These are phyloP conservation scores for Cymbopogon citratus DNA, from an alignment of 176 grass and related monocot genomes.

Conservation along the genomic window DNA sequence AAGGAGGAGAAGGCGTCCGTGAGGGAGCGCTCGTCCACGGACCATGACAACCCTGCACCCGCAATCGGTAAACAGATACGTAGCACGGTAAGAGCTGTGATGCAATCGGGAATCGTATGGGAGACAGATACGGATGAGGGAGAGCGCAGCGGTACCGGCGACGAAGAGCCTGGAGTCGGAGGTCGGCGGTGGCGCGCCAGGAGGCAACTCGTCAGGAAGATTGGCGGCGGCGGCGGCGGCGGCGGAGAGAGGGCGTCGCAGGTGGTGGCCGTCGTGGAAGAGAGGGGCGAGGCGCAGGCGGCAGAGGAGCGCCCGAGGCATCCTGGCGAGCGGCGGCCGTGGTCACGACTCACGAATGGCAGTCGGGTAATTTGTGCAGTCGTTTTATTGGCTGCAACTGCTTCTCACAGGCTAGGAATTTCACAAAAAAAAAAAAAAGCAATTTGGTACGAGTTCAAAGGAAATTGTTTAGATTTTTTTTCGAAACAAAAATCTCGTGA, in stretches of 20 bases:
- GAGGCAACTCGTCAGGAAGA: too few relatives aligned
- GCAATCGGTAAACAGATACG: neutral
- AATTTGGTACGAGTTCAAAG: too few relatives aligned
- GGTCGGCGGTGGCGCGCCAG: too few relatives aligned
- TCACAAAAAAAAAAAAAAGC: too few relatives aligned
- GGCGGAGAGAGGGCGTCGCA: too few relatives aligned
- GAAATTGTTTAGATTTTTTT: too few relatives aligned
- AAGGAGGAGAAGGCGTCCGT: slow-evolving; percentile 79
- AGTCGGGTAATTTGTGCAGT: neutral
- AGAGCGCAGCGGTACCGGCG: slow-evolving; percentile 33
- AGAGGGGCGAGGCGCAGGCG: neutral
- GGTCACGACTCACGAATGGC: neutral
- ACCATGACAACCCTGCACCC: slow-evolving; percentile 63
- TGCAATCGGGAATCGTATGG: neutral
- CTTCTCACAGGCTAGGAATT: too few relatives aligned
- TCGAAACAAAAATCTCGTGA: neutral
- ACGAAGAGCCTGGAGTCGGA: too few relatives aligned
- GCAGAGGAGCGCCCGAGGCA: slow-evolving; percentile 13
- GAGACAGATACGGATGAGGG: neutral
- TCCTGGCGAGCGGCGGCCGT: neutral
- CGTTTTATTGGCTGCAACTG: too few relatives aligned
- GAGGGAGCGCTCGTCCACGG: slow-evolving; percentile 76
- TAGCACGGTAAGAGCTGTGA: neutral
- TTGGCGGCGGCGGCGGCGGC: too few relatives aligned
- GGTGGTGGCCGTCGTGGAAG: too few relatives aligned